Evolutionary conservation across 2,329 filamentous ascomycete genomes (phyloP).

Genomic region (Microcyclosporella mali): DNA sequence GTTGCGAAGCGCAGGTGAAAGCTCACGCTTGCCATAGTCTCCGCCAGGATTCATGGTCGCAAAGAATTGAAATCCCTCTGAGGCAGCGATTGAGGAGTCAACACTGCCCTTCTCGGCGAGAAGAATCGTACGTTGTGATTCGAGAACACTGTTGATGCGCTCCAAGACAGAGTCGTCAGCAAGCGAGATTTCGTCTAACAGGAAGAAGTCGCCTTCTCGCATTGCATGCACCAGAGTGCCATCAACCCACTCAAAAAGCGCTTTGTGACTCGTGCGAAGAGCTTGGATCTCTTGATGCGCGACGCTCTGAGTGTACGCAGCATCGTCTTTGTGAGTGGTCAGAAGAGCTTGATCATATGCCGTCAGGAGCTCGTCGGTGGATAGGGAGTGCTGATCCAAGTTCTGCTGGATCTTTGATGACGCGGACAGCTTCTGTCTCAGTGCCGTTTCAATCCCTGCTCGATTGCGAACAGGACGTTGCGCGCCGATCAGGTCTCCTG

Average conservation of each 20-base stretch:
- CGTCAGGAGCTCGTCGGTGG: constrained; percentile 52
- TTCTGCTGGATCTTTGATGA: constrained; percentile 25
- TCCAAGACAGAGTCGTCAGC: constrained; percentile 97
- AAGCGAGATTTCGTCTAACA: constrained; percentile 95
- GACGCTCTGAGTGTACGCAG: constrained; percentile 9
- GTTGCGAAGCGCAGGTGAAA: constrained; percentile 90
- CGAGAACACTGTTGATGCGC: constrained; percentile 90
- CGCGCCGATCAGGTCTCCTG: constrained; percentile 91
- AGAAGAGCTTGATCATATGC: constrained; percentile 49
- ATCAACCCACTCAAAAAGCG: constrained; percentile 93
- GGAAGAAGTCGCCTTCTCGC: constrained; percentile 81
- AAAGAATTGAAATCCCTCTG: constrained; percentile 84
- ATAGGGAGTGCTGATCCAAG: constrained; percentile 21
- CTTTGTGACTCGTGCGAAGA: constrained; percentile 61
- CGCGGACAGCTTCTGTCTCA: constrained; percentile 57
- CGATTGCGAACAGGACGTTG: constrained; percentile 88
- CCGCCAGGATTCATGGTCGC: constrained; percentile 99
- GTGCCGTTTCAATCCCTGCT: constrained; percentile 59
- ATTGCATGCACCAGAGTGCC: constrained; percentile 91
- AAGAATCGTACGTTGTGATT: constrained; percentile 76
- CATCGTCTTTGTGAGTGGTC: constrained; percentile 25
- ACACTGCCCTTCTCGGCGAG: constrained; percentile 89
- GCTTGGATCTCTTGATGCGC: constrained; percentile 33
- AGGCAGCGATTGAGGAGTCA: constrained; percentile 70
- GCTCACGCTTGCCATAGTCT: constrained; percentile 95